Percentiles rank a stretch among this genome's conserved stretches.
phyloP scores from a whole-genome alignment of 2,329 filamentous ascomycete species.

The Claviceps monticola region DNA sequence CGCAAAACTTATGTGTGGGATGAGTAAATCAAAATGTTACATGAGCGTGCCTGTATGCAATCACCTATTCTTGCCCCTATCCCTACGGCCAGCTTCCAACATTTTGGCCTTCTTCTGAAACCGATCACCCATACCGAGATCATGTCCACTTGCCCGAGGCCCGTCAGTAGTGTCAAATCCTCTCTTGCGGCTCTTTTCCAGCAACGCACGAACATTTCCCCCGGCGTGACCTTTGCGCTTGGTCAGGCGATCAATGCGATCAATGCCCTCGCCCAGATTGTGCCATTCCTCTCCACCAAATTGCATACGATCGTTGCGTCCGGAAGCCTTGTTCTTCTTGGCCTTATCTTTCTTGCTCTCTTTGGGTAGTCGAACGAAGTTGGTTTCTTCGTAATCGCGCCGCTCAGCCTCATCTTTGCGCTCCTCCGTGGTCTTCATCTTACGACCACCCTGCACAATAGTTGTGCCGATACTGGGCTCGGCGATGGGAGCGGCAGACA shows the following conservation, averaged over 20 bases:
- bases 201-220: slow-evolving; percentile 42
- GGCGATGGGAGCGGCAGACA: slow-evolving; percentile 67
- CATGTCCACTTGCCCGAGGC: slow-evolving; percentile 46
- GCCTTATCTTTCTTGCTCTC: slow-evolving; percentile 76
- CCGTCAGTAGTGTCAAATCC: slow-evolving; percentile 54
- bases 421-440: slow-evolving; percentile 63
- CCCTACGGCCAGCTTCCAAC: slow-evolving; percentile 31
- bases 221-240: slow-evolving; percentile 47
- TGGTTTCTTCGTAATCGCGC: slow-evolving; percentile 77
- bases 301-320: slow-evolving; percentile 43
- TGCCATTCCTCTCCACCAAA: slow-evolving; percentile 90
- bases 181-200: slow-evolving; percentile 82
- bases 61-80: slow-evolving; percentile 28
- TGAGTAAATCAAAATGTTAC: background rate
- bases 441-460: slow-evolving; percentile 65
- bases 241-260: slow-evolving; percentile 75
- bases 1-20: background rate
- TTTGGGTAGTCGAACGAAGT: slow-evolving; percentile 77
- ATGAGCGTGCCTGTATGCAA: background rate
- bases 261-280: slow-evolving; percentile 68
- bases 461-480: slow-evolving; percentile 88
- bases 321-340: slow-evolving; percentile 43
- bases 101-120: slow-evolving; percentile 58
- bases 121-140: slow-evolving; percentile 54
- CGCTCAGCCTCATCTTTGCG: slow-evolving; percentile 66